Evolutionary conservation across 2,329 filamentous ascomycete genomes (phyloP), one percentile per base, ranked within the genome.

Genomic region (Orbilia quercus): DNA sequence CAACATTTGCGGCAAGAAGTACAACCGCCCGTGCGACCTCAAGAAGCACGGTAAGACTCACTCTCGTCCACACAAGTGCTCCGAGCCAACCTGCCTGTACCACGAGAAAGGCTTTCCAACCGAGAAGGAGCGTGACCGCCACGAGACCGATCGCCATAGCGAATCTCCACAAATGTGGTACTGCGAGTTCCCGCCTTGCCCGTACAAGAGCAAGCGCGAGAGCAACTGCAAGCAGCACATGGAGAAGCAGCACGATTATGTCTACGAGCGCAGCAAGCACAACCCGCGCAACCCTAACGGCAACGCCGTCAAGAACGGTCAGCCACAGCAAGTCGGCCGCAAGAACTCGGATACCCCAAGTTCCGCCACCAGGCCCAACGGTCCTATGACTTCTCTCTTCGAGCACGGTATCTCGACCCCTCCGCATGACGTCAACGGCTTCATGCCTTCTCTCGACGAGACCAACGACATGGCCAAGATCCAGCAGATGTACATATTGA

Each of bases 21-120:
- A 98, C 84, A 96, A 95, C 82, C 89, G 95, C 75, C 92, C 92
- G n/a, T 98, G 95, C 81, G 95, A 99, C 80, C 84, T 98, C 70
- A 97, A 92, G 76, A 98, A 98, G 84, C 95, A 99, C 82, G 91
- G 96, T 83, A 99, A 98, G 85, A 98, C 94, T 0, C 95, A 99
- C 81, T 92, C 91, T 64, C 91, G 95, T 36, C 95, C 94, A 7
- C 97, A 91, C 90, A 99, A 99, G 84, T 99, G 95, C 81, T 86
- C 88, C 5, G 84, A 91, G 20, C 79, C 86, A 42, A 88, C 87
- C 48, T 98, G 95, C 90, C 96, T 96, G 80, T 98, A 96, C 81
- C 88, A 91, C 80, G 86, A 90, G 34, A 88, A 91, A 77, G 95
- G 95, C 54, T 98, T 94, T 91, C 94, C 95, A 2, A 98, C 95